These are phyloP conservation scores for Schizothecium vesticola DNA, from an alignment of 495 filamentous ascomycete genomes.

Conservation along the genomic window DNA sequence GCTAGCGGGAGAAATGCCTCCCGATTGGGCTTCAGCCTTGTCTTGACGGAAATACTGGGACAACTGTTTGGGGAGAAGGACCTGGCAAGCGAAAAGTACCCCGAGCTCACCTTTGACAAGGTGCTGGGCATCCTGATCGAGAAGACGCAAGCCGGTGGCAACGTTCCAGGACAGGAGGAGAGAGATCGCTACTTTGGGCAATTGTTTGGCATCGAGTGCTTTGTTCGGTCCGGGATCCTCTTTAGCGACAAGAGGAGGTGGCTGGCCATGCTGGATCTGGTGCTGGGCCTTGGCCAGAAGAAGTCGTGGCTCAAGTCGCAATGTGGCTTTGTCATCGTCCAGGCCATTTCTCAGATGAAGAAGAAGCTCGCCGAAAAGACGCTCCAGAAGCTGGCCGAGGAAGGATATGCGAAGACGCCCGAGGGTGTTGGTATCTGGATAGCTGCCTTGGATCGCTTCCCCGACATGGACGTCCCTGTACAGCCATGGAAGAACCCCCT, in stretches of 20 bases:
- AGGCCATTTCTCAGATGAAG: slow-evolving; percentile 46
- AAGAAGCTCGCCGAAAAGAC: slow-evolving; percentile 53
- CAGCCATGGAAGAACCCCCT: slow-evolving; percentile 79
- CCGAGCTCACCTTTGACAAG: slow-evolving; percentile 47
- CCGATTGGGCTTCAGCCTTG: slow-evolving; percentile 83
- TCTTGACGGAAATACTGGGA: slow-evolving; percentile 73
- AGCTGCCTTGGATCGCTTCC: slow-evolving; percentile 55
- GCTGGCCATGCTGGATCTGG: slow-evolving; percentile 53
- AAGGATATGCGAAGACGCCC: slow-evolving; percentile 65
- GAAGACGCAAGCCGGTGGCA: slow-evolving; percentile 59
- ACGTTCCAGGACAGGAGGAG: slow-evolving; percentile 71
- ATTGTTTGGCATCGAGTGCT: slow-evolving; percentile 78
- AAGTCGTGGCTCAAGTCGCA: slow-evolving; percentile 88
- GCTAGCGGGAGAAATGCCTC: slow-evolving; percentile 88
- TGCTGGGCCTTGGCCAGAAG: slow-evolving; percentile 53
- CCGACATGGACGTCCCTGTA: slow-evolving; percentile 54
- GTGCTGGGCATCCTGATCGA: slow-evolving; percentile 61
- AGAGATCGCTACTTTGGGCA: slow-evolving; percentile 79
- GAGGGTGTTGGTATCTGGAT: slow-evolving; percentile 92
- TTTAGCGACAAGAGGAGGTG: slow-evolving; percentile 56
- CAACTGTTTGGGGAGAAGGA: slow-evolving; percentile 51
- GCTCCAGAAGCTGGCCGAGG: slow-evolving; percentile 55
- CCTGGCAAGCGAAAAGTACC: slow-evolving; percentile 38
- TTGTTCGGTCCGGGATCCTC: slow-evolving; percentile 72
- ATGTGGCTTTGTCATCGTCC: slow-evolving; percentile 66